Evolutionary conservation across 257 asterid genomes (phyloP), one percentile per base, ranked within the genome.

Genomic region (Nicotiana attenuata): DNA sequence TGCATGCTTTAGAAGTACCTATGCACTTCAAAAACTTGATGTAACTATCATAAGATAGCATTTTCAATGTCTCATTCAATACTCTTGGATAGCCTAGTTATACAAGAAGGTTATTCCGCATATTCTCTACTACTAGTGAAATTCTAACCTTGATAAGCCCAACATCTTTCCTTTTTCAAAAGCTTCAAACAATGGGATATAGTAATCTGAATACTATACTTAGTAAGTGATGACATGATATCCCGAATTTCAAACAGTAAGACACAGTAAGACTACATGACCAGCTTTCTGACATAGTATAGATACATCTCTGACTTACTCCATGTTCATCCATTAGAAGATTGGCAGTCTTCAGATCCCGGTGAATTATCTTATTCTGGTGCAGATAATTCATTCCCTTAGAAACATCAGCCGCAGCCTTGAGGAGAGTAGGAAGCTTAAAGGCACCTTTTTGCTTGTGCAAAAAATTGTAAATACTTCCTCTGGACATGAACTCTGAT

Each of bases 381-480:
- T 88, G 89, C 85, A 88, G 69, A 85, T 88, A 88, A 82, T 84
- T 86, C 90, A 88, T 88, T 65, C 90, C 90, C 64, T 85, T 88
- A 26, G 82, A 83, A 80, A 41, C 50, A 41, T 41, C 50, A 41
- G 50, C 13, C 10, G 50, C 50, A 41, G 50, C 50, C 13, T 41
- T 41, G 50, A 41, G 13, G 50, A 41, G 50, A 41, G 50, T 9
- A 41, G 50, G 50, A 82, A 86, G 88, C 82, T 86, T 86, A 83
- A 84, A 86, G 55, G n/a, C 59, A 59, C 89, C 87, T 59, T 81
- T 86, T 78, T 88, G 83, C 52, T 86, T 86, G 86, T 80, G 89
- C 52, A 88, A 79, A 64, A 82, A 84, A 50, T 83, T 45, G 66
- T 84, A 81, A 45, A 86, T 88, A 60, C 88, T 88, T 75, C 91